phyloP scores from a whole-genome alignment of 192 early-diverging fungal species.

The Rhizophlyctis rosea region DNA sequence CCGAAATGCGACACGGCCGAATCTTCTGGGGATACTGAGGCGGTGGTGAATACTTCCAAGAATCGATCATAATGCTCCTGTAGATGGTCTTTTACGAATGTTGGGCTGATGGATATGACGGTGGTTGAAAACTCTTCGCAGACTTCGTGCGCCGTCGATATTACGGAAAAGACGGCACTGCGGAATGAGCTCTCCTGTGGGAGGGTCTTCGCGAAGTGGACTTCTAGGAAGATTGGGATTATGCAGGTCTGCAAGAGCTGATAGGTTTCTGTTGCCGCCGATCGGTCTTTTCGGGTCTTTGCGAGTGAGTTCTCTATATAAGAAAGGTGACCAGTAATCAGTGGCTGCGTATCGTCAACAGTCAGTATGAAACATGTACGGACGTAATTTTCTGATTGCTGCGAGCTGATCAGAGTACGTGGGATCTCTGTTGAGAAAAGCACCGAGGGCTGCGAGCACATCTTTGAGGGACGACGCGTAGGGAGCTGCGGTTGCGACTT shows the following conservation, averaged over 20 bases:
- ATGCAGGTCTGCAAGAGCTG: conserved; percentile 1
- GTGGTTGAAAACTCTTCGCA: too few relatives aligned
- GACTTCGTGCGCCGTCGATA: neutral
- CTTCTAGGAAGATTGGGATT: conserved; percentile 9
- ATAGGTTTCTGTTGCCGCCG: neutral
- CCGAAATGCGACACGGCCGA: conserved; percentile 15
- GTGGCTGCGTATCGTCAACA: neutral
- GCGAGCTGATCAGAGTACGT: neutral
- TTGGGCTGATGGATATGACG: too few relatives aligned
- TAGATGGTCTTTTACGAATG: neutral
- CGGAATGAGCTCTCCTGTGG: conserved; percentile 22
- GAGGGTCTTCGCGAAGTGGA: conserved; percentile 14
- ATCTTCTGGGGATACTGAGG: neutral
- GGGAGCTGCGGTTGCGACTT: neutral
- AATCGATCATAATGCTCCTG: neutral
- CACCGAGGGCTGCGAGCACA: neutral
- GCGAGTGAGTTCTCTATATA: neutral
- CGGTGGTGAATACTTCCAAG: neutral
- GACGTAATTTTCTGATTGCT: neutral
- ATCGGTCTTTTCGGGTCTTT: neutral
- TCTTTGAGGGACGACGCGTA: neutral
- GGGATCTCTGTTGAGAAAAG: neutral
- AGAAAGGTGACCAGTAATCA: neutral
- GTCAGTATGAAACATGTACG: neutral
- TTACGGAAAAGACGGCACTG: conserved; percentile 9